Percentiles rank a stretch among this genome's conserved stretches.
These are phyloP conservation scores for Brettanomyces naardenensis DNA, from an alignment of 805 yeast species.

Conservation along the genomic window DNA sequence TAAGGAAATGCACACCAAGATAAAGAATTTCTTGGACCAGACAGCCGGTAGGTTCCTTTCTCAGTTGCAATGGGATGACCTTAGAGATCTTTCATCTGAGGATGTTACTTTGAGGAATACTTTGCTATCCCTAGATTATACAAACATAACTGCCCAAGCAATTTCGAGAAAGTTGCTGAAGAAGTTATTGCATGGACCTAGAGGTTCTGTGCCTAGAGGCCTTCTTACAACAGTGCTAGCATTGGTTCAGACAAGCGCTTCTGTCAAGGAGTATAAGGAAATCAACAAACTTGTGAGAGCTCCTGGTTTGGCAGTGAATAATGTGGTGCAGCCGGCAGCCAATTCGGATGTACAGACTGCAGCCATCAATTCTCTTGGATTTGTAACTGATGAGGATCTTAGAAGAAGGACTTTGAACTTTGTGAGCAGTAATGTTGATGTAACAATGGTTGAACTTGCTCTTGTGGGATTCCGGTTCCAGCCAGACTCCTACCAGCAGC, in stretches of 20 bases:
- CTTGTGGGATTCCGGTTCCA: conserved; percentile 46
- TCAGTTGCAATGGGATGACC: conserved; percentile 32
- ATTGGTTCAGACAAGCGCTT: conserved; percentile 16
- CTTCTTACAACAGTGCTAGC: conserved; percentile 36
- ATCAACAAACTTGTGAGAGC: conserved; percentile 44
- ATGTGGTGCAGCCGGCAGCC: conserved; percentile 20
- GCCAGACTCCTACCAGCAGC: conserved; percentile 19
- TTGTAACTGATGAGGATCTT: conserved; percentile 35
- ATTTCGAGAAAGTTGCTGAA: conserved; percentile 38
- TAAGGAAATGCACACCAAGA: conserved; percentile 5
- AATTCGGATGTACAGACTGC: conserved; percentile 40
- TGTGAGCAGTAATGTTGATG: conserved; percentile 48
- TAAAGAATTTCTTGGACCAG: conserved; percentile 12
- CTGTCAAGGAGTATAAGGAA: conserved; percentile 51
- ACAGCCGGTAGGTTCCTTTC: conserved; percentile 16
- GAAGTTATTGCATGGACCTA: conserved; percentile 44
- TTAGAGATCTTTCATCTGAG: conserved; percentile 14
- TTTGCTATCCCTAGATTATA: conserved; percentile 32
- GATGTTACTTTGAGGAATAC: conserved; percentile 40
- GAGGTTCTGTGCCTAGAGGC: conserved; percentile 42
- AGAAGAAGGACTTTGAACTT: conserved; percentile 49
- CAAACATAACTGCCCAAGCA: conserved; percentile 19
- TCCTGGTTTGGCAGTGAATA: conserved; percentile 35
- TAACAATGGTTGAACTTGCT: conserved; percentile 45
- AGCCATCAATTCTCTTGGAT: conserved; percentile 51